phyloP scores from a whole-genome alignment of 2,329 filamentous ascomycete species.

The Xylaria sp. region DNA sequence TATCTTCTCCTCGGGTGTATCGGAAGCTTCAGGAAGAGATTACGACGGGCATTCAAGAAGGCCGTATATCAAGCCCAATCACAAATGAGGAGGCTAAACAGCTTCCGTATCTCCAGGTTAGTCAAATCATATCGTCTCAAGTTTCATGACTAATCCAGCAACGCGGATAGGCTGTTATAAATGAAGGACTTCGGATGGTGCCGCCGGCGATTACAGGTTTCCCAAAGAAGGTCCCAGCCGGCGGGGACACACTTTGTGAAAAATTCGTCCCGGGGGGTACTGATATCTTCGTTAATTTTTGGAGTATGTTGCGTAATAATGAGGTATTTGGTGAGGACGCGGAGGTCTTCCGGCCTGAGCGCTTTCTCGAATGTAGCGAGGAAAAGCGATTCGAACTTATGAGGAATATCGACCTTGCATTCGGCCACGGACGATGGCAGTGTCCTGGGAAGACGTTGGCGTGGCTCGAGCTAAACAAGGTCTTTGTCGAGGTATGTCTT shows the following conservation, averaged over 20 bases:
- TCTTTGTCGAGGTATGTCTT: constrained; percentile 25
- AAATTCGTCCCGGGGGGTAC: constrained; percentile 35
- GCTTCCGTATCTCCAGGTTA: constrained; percentile 37
- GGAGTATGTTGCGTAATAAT: constrained; percentile 32
- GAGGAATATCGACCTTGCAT: constrained; percentile 34
- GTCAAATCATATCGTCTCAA: background rate
- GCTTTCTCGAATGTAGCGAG: constrained; percentile 33
- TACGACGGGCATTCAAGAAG: constrained; percentile 19
- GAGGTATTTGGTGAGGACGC: constrained; percentile 36
- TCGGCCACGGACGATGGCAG: constrained; percentile 35
- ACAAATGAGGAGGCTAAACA: constrained; percentile 32
- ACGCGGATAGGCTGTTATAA: constrained; percentile 32
- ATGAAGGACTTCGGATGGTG: constrained; percentile 36
- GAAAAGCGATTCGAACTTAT: constrained; percentile 18
- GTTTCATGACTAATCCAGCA: background rate
- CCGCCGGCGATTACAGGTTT: constrained; percentile 32
- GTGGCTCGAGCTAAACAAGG: constrained; percentile 36
- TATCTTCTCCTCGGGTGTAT: constrained; percentile 30
- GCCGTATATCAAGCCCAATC: constrained; percentile 34
- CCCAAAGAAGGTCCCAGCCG: constrained; percentile 34
- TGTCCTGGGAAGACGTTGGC: constrained; percentile 36
- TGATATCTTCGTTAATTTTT: constrained; percentile 33
- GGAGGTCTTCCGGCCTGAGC: constrained; percentile 35
- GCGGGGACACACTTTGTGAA: constrained; percentile 34
- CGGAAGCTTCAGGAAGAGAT: constrained; percentile 33